phyloP scores from a whole-genome alignment of 2,329 filamentous ascomycete genomes.

The Diaporthe vaccinii region DNA sequence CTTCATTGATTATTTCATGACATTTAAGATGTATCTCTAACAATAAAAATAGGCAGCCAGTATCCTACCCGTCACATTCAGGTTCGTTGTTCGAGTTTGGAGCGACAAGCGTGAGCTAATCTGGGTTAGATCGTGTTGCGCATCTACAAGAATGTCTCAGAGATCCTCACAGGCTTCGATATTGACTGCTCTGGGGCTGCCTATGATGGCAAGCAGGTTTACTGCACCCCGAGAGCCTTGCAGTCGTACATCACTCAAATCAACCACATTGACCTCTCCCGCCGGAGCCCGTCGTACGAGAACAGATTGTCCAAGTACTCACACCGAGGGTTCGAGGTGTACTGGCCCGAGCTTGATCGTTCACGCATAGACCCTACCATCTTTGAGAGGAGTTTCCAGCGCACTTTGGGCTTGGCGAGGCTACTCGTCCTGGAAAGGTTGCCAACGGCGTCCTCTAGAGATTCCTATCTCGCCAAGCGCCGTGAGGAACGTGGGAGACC shows the following conservation, averaged over 20 bases:
- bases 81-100: slow-evolving; percentile 49
- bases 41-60: slow-evolving; percentile 69
- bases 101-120: slow-evolving; percentile 36
- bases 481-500: slow-evolving; percentile 81
- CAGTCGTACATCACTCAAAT: slow-evolving; percentile 85
- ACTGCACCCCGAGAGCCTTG: slow-evolving; percentile 81
- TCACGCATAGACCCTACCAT: slow-evolving; percentile 87
- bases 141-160: slow-evolving; percentile 85
- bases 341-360: slow-evolving; percentile 82
- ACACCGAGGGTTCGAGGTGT: slow-evolving; percentile 86
- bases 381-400: slow-evolving; percentile 83
- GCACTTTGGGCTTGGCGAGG: slow-evolving; percentile 82
- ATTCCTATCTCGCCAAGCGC: slow-evolving; percentile 78
- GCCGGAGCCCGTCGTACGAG: slow-evolving; percentile 88
- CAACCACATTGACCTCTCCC: slow-evolving; percentile 83
- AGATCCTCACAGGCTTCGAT: slow-evolving; percentile 90
- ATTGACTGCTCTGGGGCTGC: slow-evolving; percentile 87
- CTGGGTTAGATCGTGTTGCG: slow-evolving; percentile 79
- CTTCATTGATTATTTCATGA: not conserved
- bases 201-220: slow-evolving; percentile 86
- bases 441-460: slow-evolving; percentile 76
- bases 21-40: not conserved
- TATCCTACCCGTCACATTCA: slow-evolving; percentile 87
- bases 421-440: slow-evolving; percentile 85
- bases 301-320: slow-evolving; percentile 89